Base-by-base conservation (phyloP, 1,139 yeast genomes). In the Kodamaea ohmeri region DNA sequence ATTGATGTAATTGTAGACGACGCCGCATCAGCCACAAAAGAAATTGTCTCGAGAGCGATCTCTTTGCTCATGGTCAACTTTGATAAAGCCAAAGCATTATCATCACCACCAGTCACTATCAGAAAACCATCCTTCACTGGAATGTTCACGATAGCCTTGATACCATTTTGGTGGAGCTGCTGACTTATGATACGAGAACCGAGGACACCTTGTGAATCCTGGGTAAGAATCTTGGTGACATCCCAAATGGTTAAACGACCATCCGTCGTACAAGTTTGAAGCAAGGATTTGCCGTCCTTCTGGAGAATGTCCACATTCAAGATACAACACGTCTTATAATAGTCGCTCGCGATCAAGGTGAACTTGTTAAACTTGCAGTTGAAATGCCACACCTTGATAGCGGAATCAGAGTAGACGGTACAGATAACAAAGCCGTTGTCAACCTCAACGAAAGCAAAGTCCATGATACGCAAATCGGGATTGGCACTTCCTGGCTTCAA, bases 401-500 rank as follows among this genome's bases (percentile, higher is more conserved):
- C 67, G 1, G 97, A 90, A 55, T 92, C 90, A 0, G 97, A 90
- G 54, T 87, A 92, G 0, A 83, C 95, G 0, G 89, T 76, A 1
- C 76, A 74, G 6, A 89, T 51, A 2, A 82, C 50, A 44, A 80
- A 76, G 6, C 79, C 79, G 4, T 53, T 52, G 1, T 64, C 55
- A 14, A 30, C 12, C 27, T 65, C 63, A 18, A 67, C 46, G 4
- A 76, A 65, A 41, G 72, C 80, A 55, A 88, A 84, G 57, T 85
- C 95, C 96, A 89, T 90, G 34, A 90, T 80, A 49, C 98, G 71
- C 44, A 92, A 67, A 56, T 92, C 97, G 0, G 95, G 95, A 37
- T 76, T 74, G 8, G 71, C 71, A n/a, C 61, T 55, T 1, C 65
- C 53, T 2, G 84, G 76, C 7, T 65, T 67, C 29, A 83, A 55